These are phyloP conservation scores for Coemansia aciculifera DNA, from an alignment of 192 early-diverging fungal species.

Conservation along the genomic window DNA sequence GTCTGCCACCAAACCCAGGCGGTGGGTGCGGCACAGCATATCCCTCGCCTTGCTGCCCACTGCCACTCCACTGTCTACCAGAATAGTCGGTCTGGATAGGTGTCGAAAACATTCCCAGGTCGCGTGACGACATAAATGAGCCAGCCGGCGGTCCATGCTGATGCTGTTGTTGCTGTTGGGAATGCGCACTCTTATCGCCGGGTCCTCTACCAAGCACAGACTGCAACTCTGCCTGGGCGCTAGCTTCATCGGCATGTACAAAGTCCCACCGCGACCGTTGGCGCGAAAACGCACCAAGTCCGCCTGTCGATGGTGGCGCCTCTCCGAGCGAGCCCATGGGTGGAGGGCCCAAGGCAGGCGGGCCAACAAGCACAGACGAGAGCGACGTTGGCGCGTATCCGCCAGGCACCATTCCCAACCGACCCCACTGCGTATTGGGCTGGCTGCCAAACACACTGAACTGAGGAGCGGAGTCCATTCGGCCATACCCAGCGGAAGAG, in stretches of 20 bases:
- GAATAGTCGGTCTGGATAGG: conserved; percentile 28
- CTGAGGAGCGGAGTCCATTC: conserved; percentile 8
- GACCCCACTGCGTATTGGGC: conserved; percentile 23
- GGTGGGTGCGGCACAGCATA: conserved; percentile 33
- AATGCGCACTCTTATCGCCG: background rate
- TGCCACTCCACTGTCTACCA: conserved; percentile 20
- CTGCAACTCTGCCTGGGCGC: conserved; percentile 52
- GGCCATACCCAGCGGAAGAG: background rate
- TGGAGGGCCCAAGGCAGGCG: background rate
- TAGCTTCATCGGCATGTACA: conserved; percentile 42
- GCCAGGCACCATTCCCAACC: conserved; percentile 7
- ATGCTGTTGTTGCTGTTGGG: conserved; percentile 5
- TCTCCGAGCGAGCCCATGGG: conserved; percentile 9
- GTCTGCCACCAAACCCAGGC: conserved; percentile 39
- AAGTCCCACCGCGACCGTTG: conserved; percentile 47
- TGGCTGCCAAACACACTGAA: conserved; percentile 30
- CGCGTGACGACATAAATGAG: conserved; percentile 42
- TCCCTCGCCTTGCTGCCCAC: conserved; percentile 7
- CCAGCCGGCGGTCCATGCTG: conserved; percentile 5
- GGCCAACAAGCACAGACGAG: conserved; percentile 13
- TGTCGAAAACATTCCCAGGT: conserved; percentile 48
- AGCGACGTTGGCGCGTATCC: conserved; percentile 28
- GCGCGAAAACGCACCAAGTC: conserved; percentile 18
- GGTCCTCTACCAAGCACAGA: conserved; percentile 36
- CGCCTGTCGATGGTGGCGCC: background rate